Percentiles rank a stretch among this genome's conserved stretches.
phyloP scores from a whole-genome alignment of 257 asterid species.

The Solanum tarapatanum region DNA sequence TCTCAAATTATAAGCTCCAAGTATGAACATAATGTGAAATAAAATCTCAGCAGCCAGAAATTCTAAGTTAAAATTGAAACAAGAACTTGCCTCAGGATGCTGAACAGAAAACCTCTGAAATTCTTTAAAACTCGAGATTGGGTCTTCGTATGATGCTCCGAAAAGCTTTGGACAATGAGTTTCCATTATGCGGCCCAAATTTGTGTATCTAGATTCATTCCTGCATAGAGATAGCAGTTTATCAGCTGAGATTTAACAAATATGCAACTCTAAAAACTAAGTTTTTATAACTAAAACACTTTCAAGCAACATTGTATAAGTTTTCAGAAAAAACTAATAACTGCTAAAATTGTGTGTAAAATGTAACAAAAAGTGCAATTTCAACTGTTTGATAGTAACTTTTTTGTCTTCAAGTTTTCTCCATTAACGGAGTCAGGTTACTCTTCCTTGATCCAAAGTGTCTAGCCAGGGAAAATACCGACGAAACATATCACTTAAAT shows the following conservation, averaged over 20 bases:
- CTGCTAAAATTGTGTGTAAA: background rate
- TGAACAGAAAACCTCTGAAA: conserved; percentile 75
- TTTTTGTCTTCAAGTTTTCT: background rate
- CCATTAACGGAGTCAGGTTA: background rate
- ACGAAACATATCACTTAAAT: background rate
- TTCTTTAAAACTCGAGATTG: conserved; percentile 50
- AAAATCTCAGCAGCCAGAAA: background rate
- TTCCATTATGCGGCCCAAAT: conserved; percentile 84
- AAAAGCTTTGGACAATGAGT: conserved; percentile 59
- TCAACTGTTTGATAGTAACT: background rate
- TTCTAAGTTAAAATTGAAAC: background rate
- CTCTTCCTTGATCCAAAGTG: background rate
- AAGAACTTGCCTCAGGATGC: conserved; percentile 58
- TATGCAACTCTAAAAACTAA: background rate
- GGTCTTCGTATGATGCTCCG: conserved; percentile 61
- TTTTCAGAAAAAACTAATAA: background rate
- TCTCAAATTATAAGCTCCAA: background rate
- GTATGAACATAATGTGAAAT: background rate
- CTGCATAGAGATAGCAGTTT: conserved; percentile 20
- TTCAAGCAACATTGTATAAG: background rate
- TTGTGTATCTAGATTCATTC: conserved; percentile 41
- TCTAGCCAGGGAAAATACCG: background rate
- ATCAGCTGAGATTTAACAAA: background rate
- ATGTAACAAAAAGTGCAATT: background rate
- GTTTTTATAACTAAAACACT: background rate